These are phyloP conservation scores for Babesia caballi DNA, from an alignment of 169 alveolate species.

Conservation along the genomic window DNA sequence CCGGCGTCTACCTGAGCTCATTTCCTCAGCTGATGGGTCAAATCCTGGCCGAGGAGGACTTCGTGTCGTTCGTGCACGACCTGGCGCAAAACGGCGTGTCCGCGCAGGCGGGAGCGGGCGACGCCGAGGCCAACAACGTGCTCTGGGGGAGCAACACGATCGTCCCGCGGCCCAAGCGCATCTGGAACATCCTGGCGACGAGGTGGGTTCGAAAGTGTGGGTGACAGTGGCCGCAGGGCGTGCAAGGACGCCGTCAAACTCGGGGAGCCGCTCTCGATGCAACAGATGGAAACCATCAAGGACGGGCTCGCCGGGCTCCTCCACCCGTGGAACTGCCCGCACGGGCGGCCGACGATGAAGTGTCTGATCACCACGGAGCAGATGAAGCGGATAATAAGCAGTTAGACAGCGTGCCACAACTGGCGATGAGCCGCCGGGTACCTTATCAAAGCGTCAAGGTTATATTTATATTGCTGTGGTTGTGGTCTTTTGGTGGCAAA, in stretches of 20 bases:
- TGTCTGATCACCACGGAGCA: constrained; percentile 62
- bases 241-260: constrained; percentile 95
- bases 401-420: background rate
- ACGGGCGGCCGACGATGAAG: constrained; percentile 98
- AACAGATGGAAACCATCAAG: constrained; percentile 86
- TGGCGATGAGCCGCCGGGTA: no score
- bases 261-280: constrained; percentile 87
- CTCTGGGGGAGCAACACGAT: constrained; percentile 54
- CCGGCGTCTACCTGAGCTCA: constrained; percentile 53
- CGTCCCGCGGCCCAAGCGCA: constrained; percentile 80
- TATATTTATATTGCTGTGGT: no score
- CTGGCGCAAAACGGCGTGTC: constrained; percentile 16
- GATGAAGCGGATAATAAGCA: constrained; percentile 3
- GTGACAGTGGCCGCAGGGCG: constrained; percentile 79
- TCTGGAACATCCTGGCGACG: constrained; percentile 85
- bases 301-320: constrained; percentile 82
- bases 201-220: constrained; percentile 63
- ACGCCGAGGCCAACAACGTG: background rate
- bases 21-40: constrained; percentile 54
- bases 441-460: no score
- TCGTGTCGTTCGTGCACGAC: constrained; percentile 53
- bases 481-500: no score
- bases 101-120: background rate
- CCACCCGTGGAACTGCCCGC: constrained; percentile 99
- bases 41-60: constrained; percentile 62